A percentile compares a stretch with the other conserved stretches of the same genome.
Conservation (phyloP, 2,329 filamentous ascomycete genomes). For the Epichloe typhina region DNA sequence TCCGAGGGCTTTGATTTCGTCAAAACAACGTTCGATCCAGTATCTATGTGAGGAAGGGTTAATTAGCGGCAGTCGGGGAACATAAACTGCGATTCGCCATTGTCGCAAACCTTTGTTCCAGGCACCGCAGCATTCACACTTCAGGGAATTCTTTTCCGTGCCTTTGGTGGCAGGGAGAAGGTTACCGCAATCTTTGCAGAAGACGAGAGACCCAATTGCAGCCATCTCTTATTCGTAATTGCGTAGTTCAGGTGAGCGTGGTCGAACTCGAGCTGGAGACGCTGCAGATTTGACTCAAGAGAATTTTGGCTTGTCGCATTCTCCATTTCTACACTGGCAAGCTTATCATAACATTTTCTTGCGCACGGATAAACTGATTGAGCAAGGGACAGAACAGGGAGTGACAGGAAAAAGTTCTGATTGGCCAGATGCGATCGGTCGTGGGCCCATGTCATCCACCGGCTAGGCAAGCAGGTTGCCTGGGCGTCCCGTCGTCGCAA, state of each 20-base stretch:
- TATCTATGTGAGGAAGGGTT: conserved; percentile 36
- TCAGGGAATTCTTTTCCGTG: conserved; percentile 59
- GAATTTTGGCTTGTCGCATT: neutral
- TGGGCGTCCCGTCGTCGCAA: neutral
- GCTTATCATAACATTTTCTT: conserved; percentile 1
- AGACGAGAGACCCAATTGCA: conserved; percentile 79
- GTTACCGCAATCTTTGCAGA: conserved; percentile 88
- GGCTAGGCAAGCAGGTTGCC: neutral
- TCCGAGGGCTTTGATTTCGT: conserved; percentile 80
- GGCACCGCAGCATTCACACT: conserved; percentile 76
- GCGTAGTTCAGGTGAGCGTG: neutral
- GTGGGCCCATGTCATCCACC: neutral
- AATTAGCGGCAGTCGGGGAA: neutral
- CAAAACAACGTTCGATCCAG: conserved; percentile 59
- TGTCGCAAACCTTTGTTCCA: conserved; percentile 58
- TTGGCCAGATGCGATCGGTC: neutral
- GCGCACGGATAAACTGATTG: conserved; percentile 19
- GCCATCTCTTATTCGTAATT: conserved; percentile 45
- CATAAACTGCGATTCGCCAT: neutral
- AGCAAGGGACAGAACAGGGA: conserved; percentile 10
- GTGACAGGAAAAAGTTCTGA: conserved; percentile 12
- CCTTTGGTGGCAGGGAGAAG: conserved; percentile 71
- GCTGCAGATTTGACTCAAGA: neutral
- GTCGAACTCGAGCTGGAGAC: neutral
- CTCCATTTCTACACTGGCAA: neutral